Percentiles rank a stretch among this genome's conserved stretches.
Evolutionary conservation across 2,329 filamentous ascomycete species (phyloP).

Genomic region (Myriosclerotinia duriaeana): DNA sequence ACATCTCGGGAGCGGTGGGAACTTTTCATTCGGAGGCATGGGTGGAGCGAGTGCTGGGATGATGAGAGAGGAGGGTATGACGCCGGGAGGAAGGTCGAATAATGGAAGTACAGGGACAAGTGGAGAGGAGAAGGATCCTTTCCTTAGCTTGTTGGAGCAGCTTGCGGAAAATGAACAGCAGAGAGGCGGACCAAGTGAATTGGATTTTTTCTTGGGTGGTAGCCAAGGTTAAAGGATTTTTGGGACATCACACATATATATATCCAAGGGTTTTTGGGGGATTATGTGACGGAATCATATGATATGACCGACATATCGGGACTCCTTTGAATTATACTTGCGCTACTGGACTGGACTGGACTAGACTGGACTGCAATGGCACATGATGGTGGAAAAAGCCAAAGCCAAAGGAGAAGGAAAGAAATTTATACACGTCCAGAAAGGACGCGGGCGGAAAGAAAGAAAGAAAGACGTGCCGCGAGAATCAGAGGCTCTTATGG

Average conservation of each 20-base stretch:
- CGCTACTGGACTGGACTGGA: too few relatives aligned
- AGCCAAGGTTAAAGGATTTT: constrained; percentile 19
- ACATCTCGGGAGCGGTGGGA: constrained; percentile 51
- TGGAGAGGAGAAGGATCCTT: constrained; percentile 74
- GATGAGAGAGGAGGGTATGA: constrained; percentile 43
- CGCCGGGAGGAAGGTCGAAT: constrained; percentile 50
- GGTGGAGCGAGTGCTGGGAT: constrained; percentile 48
- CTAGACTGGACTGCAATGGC: too few relatives aligned
- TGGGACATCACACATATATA: not conserved
- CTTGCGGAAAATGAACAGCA: constrained; percentile 77
- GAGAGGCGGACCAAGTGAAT: constrained; percentile 66
- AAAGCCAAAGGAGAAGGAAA: too few relatives aligned
- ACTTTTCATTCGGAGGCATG: constrained; percentile 46
- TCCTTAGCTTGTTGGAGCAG: constrained; percentile 75
- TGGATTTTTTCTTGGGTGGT: constrained; percentile 70
- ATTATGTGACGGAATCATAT: not conserved
- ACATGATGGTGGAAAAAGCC: too few relatives aligned
- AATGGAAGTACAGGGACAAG: constrained; percentile 51
- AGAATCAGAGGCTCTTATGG: too few relatives aligned
- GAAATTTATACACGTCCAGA: too few relatives aligned
- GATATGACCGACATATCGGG: not conserved
- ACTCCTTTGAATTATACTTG: too few relatives aligned
- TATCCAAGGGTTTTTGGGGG: not conserved
- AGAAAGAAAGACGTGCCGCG: too few relatives aligned
- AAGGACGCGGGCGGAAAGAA: too few relatives aligned